Evolutionary conservation across 495 filamentous ascomycete genomes (phyloP), one percentile per base, ranked within the genome.

Genomic region (Penicillium waksmanii): DNA sequence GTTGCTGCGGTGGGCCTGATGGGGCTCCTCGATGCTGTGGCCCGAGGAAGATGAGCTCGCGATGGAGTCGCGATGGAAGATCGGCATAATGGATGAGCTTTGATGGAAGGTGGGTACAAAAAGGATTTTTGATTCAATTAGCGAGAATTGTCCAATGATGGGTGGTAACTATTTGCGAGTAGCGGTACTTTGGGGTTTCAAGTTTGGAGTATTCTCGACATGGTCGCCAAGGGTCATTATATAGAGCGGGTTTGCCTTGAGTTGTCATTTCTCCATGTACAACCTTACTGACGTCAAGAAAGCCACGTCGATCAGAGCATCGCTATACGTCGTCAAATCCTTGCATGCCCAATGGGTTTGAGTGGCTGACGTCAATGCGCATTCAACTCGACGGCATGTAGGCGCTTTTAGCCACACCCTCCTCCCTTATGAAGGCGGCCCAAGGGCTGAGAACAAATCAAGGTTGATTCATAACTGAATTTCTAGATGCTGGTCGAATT

Each of bases 1-100:
- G n/a, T 43, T 42, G 10, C 48, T 56, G 25, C 42, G 8, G 1
- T 40, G 57, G 38, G 52, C 33, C 52, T 52, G 57, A 36, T 58
- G 53, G 9, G 60, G 55, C 17, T 60, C 60, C 1, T 68, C 66
- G 27, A 59, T 58, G 40, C 62, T 64, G 11, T 38, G 36, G 10
- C 50, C 53, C 27, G 63, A 58, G 13, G 64, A 66, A 5, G 55
- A 61, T 18, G 59, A 56, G 40, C 67, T 66, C 19, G 65, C 51
- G 12, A 62, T 34, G 12, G 67, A 69, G 51, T 63, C 53, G 38
- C 63, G 72, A 35, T 67, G 64, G 53, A 74, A 74, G 59, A 74
- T 55, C 35, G 69, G 67, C 69, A 71, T 71, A 35, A 11, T 25
- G 27, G 27, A 19, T 46, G 36, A 38, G 36, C 3, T 38, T 38